Base-by-base conservation (phyloP, 192 early-diverging fungal species). In the Ambispora gerdemannii region DNA sequence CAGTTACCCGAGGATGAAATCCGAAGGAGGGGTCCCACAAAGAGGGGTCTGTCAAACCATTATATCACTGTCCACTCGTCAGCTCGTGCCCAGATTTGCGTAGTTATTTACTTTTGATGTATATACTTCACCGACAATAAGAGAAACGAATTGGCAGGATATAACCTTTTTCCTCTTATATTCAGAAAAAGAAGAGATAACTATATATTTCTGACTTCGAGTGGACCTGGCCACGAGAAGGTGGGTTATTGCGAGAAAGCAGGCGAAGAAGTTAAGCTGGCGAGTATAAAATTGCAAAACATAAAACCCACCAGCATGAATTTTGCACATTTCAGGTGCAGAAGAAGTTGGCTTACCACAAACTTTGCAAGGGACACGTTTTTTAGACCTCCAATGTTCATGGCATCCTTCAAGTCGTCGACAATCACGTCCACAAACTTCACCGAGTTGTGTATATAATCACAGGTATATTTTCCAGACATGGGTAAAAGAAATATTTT, bases 11-110 rank as follows among this genome's bases (percentile, higher is more conserved):
- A 22, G 25, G 25, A 52, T 17, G 58, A 15, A 24, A 28, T 31
- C 32, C 25, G 27, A 6, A 24, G 32, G 58, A 31, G 25, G 32
- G 32, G 58, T 60, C 6, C 25, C 27, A n/a, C 25, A 60, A 60
- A 60, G 32, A 60, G 58, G 19, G 25, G 51, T 22, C 25, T 60
- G 25, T 60, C 58, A n/a, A n/a, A n/a, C n/a, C n/a, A n/a, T n/a
- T n/a, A n/a, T n/a, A n/a, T n/a, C n/a, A n/a, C n/a, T n/a, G n/a
- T n/a, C n/a, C n/a, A n/a, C n/a, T n/a, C n/a, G n/a, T n/a, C n/a
- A n/a, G n/a, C n/a, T n/a, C n/a, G n/a, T n/a, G n/a, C n/a, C n/a
- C n/a, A n/a, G n/a, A n/a, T 60, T 60, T 34, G 58, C 25, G 25
- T 60, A 60, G 25, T 31, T 60, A 60, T 60, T 17, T 52, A 52